Evolutionary conservation across 129 eudicot species (phyloP), one percentile per base, ranked within the genome.

Genomic region (Deinandra increscens): DNA sequence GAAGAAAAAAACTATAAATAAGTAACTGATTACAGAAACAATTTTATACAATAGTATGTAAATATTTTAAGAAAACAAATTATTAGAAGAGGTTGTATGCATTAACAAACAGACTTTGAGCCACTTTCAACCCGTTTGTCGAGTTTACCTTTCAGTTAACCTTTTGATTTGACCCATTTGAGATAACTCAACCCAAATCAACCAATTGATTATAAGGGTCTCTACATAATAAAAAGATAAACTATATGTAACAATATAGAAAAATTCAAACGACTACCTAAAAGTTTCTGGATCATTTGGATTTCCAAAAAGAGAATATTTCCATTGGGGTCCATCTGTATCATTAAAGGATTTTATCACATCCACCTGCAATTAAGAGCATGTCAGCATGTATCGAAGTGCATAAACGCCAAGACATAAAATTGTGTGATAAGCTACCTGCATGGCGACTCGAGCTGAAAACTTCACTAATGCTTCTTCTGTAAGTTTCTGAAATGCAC

Each of bases 251-350:
- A 61, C 23, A 37, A 62, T 20, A 41, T 18, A 11, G 9, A 10
- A 19, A 36, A 2, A 41, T 4, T 3, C 33, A 13, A 66, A 26
- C 11, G 37, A 6, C 14, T 64, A 86, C 97, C 94, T 90, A 80
- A 86, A 93, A 49, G 99, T 93, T 76, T 93, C 99, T 1, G 92
- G 85, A 69, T 93, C 99, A 70, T 81, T 89, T 55, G 99, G 99
- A 78, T 93, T 93, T 56, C 99, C 99, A 76, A 93, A 93, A 39
- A 93, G 86, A 76, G 99, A 87, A 76, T 87, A 82, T 64, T 93
- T 93, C 99, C 99, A 93, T 53, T 84, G 97, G 29, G 99, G 90
- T 66, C 97, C 97, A 71, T 93, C 99, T 60, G 83, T 74, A 73
- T 88, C 97, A 78, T 82, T 87, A 78, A 89, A 87, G 31, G 92